Percentiles rank a stretch among this genome's conserved stretches.
These are phyloP conservation scores for Jaapia argillacea DNA, from an alignment of 768 basidiomycete genomes.

Conservation along the genomic window DNA sequence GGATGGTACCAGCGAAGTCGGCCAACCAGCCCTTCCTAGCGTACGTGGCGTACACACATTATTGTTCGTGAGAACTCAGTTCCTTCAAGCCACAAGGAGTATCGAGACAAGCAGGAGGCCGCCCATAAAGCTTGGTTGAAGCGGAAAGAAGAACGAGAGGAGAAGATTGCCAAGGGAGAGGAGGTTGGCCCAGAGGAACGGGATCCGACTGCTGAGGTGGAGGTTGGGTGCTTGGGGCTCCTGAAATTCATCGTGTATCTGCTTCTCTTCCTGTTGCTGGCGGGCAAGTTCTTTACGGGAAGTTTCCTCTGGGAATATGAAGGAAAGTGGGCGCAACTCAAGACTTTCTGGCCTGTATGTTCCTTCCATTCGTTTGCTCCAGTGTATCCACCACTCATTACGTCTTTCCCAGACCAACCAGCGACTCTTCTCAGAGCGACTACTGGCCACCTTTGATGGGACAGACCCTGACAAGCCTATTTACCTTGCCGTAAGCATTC, in stretches of 20 bases:
- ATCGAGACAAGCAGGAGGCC: slow-evolving; percentile 49
- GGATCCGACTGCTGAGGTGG: slow-evolving; percentile 62
- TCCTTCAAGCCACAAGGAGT: slow-evolving; percentile 50
- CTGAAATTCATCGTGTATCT: slow-evolving; percentile 60
- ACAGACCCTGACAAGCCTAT: slow-evolving; percentile 51
- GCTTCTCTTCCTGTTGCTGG: slow-evolving; percentile 41
- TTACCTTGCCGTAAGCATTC: slow-evolving; percentile 67
- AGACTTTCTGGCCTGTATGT: slow-evolving; percentile 57
- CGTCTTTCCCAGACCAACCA: slow-evolving; percentile 38
- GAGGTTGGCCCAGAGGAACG: slow-evolving; percentile 60
- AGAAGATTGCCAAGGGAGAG: slow-evolving; percentile 66
- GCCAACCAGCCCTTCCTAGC: slow-evolving; percentile 82
- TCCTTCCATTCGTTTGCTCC: not conserved
- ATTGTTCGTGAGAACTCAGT: slow-evolving; percentile 1
- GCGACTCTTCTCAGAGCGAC: slow-evolving; percentile 64
- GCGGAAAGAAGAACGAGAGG: slow-evolving; percentile 62
- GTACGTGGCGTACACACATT: slow-evolving; percentile 23
- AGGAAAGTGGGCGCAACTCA: slow-evolving; percentile 48
- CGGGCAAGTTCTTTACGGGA: slow-evolving; percentile 82
- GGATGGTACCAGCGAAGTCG: slow-evolving; percentile 70
- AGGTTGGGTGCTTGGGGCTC: slow-evolving; percentile 54
- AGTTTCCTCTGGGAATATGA: slow-evolving; percentile 81
- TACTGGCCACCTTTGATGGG: slow-evolving; percentile 66
- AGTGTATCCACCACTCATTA: slow-evolving; percentile 1
- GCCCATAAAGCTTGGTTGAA: slow-evolving; percentile 56